A percentile compares a stretch with the other conserved stretches of the same genome.
Conservation (phyloP, 2,329 filamentous ascomycete genomes). For the Nannizziopsis barbatae region DNA sequence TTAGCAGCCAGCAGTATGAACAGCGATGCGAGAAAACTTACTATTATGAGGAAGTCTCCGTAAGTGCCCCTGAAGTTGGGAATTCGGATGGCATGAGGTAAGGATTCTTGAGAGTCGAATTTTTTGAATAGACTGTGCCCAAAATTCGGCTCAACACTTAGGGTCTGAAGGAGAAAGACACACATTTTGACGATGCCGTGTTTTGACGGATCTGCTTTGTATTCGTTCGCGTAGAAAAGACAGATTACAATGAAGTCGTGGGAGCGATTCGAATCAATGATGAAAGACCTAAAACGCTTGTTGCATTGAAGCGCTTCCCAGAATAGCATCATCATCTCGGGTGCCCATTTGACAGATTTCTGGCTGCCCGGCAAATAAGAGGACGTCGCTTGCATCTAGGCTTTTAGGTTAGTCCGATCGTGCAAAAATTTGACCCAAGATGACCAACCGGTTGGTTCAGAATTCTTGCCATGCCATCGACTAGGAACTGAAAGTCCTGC, state of each 20-base stretch:
- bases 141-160: constrained; percentile 87
- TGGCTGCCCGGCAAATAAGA: constrained; percentile 83
- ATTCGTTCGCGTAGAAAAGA: constrained; percentile 84
- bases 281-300: constrained; percentile 90
- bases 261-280: constrained; percentile 86
- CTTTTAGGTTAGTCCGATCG: constrained; percentile 10
- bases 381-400: constrained; percentile 64
- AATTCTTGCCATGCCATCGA: constrained; percentile 86
- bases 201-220: constrained; percentile 72
- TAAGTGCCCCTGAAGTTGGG: constrained; percentile 79
- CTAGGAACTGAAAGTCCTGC: constrained; percentile 94
- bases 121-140: constrained; percentile 78
- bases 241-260: constrained; percentile 88
- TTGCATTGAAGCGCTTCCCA: constrained; percentile 98
- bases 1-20: constrained; percentile 19
- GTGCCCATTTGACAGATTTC: constrained; percentile 69
- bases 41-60: constrained; percentile 84
- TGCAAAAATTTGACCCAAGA: constrained; percentile 5
- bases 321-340: constrained; percentile 92
- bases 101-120: constrained; percentile 78
- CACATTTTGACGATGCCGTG: constrained; percentile 94
- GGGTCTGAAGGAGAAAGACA: constrained; percentile 86
- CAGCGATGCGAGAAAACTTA: constrained; percentile 34
- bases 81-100: constrained; percentile 72
- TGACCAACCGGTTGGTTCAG: constrained; percentile 64